These are phyloP conservation scores for Clonostachys rosea DNA, from an alignment of 2,329 filamentous ascomycete genomes.

Conservation along the genomic window DNA sequence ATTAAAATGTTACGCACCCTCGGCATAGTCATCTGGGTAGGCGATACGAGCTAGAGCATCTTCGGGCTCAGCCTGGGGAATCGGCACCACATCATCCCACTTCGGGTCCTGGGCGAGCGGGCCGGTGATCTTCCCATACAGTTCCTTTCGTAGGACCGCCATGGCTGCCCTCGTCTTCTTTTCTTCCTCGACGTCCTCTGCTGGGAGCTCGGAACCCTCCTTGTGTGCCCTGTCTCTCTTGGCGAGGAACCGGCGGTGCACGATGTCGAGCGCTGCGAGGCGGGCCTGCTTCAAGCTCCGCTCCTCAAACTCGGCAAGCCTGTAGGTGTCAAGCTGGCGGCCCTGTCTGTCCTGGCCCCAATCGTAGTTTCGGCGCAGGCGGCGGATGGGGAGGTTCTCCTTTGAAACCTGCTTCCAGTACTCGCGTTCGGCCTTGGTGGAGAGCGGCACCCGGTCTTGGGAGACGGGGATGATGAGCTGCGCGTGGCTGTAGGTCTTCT, in stretches of 20 bases:
- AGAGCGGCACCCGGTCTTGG: constrained; percentile 23
- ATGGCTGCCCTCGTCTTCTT: constrained; percentile 43
- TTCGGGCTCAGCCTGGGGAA: constrained; percentile 79
- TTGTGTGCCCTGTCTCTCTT: constrained; percentile 22
- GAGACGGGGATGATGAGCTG: constrained; percentile 37
- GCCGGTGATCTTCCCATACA: constrained; percentile 45
- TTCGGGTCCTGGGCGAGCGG: constrained; percentile 56
- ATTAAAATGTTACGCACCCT: constrained; percentile 43
- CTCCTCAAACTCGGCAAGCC: constrained; percentile 36
- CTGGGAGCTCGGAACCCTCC: constrained; percentile 16
- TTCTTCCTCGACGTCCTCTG: constrained; percentile 39
- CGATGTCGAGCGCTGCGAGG: constrained; percentile 34
- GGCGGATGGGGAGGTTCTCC: constrained; percentile 42
- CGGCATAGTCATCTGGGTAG: constrained; percentile 84
- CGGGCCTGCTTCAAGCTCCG: constrained; percentile 33
- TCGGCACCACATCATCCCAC: constrained; percentile 82
- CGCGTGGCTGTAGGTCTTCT: constrained; percentile 40
- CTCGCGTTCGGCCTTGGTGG: constrained; percentile 47
- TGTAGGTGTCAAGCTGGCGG: constrained; percentile 42
- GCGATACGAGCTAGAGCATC: constrained; percentile 87
- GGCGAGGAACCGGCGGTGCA: constrained; percentile 37
- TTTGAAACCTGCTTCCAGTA: constrained; percentile 54
- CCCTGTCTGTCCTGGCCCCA: constrained; percentile 50
- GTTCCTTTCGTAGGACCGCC: constrained; percentile 41
- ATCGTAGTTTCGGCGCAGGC: constrained; percentile 27